These are phyloP conservation scores for Gastrodia elata DNA, from an alignment of 106 monocot genomes.

Conservation along the genomic window DNA sequence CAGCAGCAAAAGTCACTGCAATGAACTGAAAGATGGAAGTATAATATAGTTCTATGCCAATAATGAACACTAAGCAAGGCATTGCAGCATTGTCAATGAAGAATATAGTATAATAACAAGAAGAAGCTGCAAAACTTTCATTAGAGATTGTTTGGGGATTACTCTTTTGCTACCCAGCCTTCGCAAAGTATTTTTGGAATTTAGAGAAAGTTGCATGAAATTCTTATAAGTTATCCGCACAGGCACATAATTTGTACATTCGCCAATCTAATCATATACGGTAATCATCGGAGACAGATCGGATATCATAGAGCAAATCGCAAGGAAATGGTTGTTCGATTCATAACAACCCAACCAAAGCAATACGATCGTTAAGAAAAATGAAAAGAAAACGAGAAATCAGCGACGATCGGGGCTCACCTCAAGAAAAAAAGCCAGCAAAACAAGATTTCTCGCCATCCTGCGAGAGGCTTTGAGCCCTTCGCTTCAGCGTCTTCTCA, in stretches of 20 bases:
- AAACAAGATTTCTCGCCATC: slow-evolving; percentile 38
- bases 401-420: slow-evolving; percentile 10
- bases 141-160: no score
- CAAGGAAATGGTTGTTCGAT: no score
- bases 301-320: no score
- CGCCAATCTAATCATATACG: no score
- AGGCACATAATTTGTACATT: no score
- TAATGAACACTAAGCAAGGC: not conserved
- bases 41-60: not conserved
- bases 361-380: not conserved
- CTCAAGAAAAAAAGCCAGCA: slow-evolving; percentile 45
- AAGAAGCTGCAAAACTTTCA: no score
- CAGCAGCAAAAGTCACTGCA: slow-evolving; percentile 45
- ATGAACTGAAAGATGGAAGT: slow-evolving; percentile 25
- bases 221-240: no score
- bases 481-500: slow-evolving; percentile 64
- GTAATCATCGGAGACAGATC: no score
- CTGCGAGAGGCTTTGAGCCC: slow-evolving; percentile 46
- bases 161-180: no score
- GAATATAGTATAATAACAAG: no score
- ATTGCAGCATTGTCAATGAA: not conserved
- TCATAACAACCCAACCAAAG: not conserved
- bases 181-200: no score
- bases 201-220: no score
- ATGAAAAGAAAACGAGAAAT: not conserved